phyloP scores from a whole-genome alignment of 73 alveolate genomes.

The Paramecium caudatum region DNA sequence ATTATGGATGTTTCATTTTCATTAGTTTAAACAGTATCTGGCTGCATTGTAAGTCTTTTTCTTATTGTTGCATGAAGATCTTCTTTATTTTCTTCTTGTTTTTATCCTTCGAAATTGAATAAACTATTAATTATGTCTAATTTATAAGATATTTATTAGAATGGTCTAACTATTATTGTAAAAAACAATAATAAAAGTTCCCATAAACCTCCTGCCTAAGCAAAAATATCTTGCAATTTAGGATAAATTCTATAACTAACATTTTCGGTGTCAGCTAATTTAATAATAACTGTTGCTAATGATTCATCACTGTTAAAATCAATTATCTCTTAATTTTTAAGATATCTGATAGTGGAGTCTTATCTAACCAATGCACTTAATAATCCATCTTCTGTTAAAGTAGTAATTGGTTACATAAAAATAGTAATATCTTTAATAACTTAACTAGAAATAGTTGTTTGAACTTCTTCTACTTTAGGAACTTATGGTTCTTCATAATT shows the following conservation, averaged over 20 bases:
- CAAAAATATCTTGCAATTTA: background rate
- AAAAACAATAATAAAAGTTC: background rate
- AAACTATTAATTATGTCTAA: conserved; percentile 10
- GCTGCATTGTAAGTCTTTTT: background rate
- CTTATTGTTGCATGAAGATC: background rate
- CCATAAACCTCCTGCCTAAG: conserved; percentile 61
- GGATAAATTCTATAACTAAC: conserved; percentile 28
- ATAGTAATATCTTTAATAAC: conserved; percentile 25
- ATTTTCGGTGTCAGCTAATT: background rate
- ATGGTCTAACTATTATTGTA: background rate
- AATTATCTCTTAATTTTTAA: background rate
- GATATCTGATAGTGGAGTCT: background rate
- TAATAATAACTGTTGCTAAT: conserved; percentile 8
- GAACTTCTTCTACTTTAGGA: conserved; percentile 20
- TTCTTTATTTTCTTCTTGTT: background rate
- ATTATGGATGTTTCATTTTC: background rate
- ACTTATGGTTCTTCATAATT: background rate
- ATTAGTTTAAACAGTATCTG: background rate
- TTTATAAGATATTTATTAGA: conserved; percentile 15
- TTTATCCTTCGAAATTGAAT: conserved; percentile 49
- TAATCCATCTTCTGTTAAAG: conserved; percentile 24
- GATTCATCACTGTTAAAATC: conserved; percentile 49
- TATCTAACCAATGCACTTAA: background rate
- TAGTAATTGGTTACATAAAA: conserved; percentile 6
- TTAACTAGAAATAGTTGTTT: conserved; percentile 35